These are phyloP conservation scores for Heliamphora pulchella DNA, from an alignment of 179 eudicot genomes.

Conservation along the genomic window DNA sequence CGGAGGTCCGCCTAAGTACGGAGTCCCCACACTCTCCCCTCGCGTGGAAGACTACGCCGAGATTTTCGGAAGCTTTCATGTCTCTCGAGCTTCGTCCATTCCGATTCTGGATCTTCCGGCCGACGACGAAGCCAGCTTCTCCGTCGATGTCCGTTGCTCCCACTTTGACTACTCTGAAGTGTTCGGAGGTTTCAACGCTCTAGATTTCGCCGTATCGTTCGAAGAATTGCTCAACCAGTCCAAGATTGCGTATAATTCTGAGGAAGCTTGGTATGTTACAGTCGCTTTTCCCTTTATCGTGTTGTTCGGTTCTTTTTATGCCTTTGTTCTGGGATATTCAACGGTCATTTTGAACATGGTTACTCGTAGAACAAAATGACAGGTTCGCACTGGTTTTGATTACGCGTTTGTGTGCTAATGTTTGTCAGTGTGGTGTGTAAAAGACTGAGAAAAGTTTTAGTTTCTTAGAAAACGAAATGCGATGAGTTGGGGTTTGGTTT, in stretches of 20 bases:
- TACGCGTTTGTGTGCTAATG: neutral
- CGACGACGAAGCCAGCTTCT: conserved; percentile 23
- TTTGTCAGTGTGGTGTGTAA: neutral
- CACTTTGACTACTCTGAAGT: conserved; percentile 55
- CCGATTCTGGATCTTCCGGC: conserved; percentile 72
- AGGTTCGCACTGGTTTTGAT: neutral
- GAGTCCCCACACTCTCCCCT: conserved; percentile 45
- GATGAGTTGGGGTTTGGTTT: too few species aligned
- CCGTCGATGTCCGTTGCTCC: conserved; percentile 24
- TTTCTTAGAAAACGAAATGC: too few species aligned
- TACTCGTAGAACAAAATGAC: neutral
- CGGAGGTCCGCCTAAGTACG: conserved; percentile 46
- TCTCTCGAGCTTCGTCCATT: conserved; percentile 50
- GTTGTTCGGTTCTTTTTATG: neutral
- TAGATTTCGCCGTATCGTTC: conserved; percentile 41
- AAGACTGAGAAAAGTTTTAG: too few species aligned
- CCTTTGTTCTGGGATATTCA: neutral
- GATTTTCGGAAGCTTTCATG: conserved; percentile 57
- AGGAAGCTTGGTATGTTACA: conserved; percentile 52
- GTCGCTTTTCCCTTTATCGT: neutral
- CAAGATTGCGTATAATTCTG: conserved; percentile 33
- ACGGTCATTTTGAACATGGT: neutral
- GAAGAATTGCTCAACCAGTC: conserved; percentile 35
- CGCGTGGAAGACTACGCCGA: conserved; percentile 62
- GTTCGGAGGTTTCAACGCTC: conserved; percentile 41